Conservation (phyloP, 169 alveolate genomes). For the Cryptosporidium meleagridis region DNA sequence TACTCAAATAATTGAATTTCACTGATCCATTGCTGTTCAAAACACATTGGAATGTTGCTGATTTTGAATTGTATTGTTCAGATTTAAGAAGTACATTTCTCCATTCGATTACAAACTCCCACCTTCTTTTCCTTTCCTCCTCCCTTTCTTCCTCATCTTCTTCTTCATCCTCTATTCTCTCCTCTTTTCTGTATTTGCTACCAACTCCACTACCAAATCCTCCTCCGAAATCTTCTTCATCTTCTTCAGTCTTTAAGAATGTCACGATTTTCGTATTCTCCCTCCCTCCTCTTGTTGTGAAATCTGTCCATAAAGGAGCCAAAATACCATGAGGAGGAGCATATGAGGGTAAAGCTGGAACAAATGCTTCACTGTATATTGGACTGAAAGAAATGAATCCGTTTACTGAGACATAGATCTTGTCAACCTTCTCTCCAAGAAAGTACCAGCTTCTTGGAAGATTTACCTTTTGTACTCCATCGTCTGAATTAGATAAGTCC, state of each 20-base stretch:
- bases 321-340: slow-evolving; percentile 74
- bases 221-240: background rate
- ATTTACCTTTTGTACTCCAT: slow-evolving; percentile 48
- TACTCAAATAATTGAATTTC: slow-evolving; percentile 36
- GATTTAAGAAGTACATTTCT: slow-evolving; percentile 46
- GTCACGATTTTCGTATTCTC: slow-evolving; percentile 13
- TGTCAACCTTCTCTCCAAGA: slow-evolving; percentile 34
- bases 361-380: slow-evolving; percentile 64
- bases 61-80: slow-evolving; percentile 22
- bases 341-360: slow-evolving; percentile 68
- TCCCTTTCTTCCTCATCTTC: background rate
- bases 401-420: slow-evolving; percentile 59
- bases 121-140: background rate
- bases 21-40: slow-evolving; percentile 45
- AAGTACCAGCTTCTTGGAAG: slow-evolving; percentile 54
- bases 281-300: slow-evolving; percentile 38
- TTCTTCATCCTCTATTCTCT: background rate
- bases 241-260: slow-evolving; percentile 15
- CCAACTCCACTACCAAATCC: background rate
- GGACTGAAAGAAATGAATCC: slow-evolving; percentile 68
- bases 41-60: slow-evolving; percentile 63
- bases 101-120: slow-evolving; percentile 68
- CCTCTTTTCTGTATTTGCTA: background rate
- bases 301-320: slow-evolving; percentile 73
- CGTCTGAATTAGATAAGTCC: slow-evolving; percentile 41